A percentile compares a stretch with the other conserved stretches of the same genome.
phyloP scores from a whole-genome alignment of 257 asterid genomes.

The Verbena officinalis region DNA sequence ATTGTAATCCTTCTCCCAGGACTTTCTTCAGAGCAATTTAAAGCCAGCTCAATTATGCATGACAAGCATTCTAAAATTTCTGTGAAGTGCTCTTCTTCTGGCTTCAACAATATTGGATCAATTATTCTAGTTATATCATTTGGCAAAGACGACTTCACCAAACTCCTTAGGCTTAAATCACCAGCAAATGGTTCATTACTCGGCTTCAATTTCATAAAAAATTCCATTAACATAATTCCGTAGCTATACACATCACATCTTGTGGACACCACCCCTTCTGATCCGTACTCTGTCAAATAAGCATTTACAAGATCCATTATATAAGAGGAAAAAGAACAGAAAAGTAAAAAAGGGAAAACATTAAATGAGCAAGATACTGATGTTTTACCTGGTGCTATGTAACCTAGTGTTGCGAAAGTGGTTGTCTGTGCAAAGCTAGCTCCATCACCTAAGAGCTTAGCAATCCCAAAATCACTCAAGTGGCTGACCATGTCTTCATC shows the following conservation, averaged over 20 bases:
- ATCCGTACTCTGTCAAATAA: slow-evolving; percentile 29
- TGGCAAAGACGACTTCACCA: slow-evolving; percentile 22
- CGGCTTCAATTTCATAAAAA: slow-evolving; percentile 27
- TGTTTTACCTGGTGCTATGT: slow-evolving; percentile 32
- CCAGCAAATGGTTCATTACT: slow-evolving; percentile 10
- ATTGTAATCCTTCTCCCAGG: slow-evolving; percentile 26
- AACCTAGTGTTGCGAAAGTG: slow-evolving; percentile 27
- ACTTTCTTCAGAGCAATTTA: slow-evolving; percentile 24
- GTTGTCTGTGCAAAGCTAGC: slow-evolving; percentile 16
- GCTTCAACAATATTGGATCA: slow-evolving; percentile 26
- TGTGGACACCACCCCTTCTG: slow-evolving; percentile 29
- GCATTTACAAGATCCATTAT: not conserved
- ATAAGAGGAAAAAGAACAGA: too few species aligned
- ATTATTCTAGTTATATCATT: slow-evolving; percentile 14
- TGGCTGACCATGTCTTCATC: slow-evolving; percentile 25
- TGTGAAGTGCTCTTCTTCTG: slow-evolving; percentile 5
- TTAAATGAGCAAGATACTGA: not conserved
- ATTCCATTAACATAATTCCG: slow-evolving; percentile 34
- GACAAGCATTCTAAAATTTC: slow-evolving; percentile 27
- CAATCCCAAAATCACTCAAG: slow-evolving; percentile 31
- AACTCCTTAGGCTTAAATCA: slow-evolving; percentile 23
- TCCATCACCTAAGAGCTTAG: slow-evolving; percentile 25
- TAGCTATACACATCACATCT: slow-evolving; percentile 31
- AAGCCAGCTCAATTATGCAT: slow-evolving; percentile 36
- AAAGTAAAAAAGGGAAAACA: not conserved